Conservation (phyloP, 257 asterid genomes). For the Capsicum baccatum region DNA sequence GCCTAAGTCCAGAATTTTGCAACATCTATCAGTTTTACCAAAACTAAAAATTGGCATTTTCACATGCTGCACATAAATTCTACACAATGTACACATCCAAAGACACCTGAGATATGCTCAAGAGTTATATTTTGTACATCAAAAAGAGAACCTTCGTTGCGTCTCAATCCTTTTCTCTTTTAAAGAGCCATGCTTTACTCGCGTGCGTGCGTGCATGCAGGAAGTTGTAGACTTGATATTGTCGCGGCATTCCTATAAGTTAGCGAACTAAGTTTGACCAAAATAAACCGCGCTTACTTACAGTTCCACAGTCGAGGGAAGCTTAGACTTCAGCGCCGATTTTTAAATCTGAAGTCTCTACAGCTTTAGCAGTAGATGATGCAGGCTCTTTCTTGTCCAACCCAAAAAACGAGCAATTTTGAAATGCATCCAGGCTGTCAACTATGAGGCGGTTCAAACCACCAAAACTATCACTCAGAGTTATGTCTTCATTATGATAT, state of each 20-base stretch:
- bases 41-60: not conserved
- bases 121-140: conserved; percentile 17
- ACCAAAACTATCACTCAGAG: conserved; percentile 86
- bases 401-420: conserved; percentile 84
- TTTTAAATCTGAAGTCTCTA: conserved; percentile 51
- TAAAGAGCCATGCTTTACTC: conserved; percentile 20
- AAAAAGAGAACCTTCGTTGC: not conserved
- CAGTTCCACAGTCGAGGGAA: not conserved
- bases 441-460: conserved; percentile 88
- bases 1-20: not conserved
- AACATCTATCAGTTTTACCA: not conserved
- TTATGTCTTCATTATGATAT: conserved; percentile 76
- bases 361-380: conserved; percentile 61
- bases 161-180: conserved; percentile 10
- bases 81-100: conserved; percentile 29
- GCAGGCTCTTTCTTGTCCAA: conserved; percentile 72
- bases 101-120: not conserved
- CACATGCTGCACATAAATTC: conserved; percentile 20
- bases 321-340: conserved; percentile 57
- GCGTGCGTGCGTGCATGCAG: not conserved
- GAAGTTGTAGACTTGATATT: conserved; percentile 3
- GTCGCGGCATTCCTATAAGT: conserved; percentile 9
- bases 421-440: conserved; percentile 90
- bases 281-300: not conserved
- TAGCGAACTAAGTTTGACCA: conserved; percentile 11